These are phyloP conservation scores for Talaromyces proteolyticus DNA, from an alignment of 495 filamentous ascomycete genomes.

Conservation along the genomic window DNA sequence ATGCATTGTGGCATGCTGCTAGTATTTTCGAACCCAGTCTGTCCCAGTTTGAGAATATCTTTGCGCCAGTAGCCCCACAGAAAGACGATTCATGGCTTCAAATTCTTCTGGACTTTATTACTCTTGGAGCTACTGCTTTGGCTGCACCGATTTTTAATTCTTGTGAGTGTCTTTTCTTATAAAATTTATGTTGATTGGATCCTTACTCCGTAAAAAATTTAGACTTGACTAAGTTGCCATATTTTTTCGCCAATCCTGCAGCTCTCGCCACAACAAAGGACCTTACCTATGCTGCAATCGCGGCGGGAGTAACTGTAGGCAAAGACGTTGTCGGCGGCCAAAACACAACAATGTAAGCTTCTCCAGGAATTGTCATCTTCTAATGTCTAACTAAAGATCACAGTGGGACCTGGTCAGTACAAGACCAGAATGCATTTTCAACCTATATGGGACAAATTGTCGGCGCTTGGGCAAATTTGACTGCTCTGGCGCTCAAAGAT, in stretches of 20 bases:
- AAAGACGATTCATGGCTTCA: conserved; percentile 13
- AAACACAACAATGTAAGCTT: too few species aligned
- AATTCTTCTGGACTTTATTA: conserved; percentile 17
- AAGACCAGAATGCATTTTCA: too few species aligned
- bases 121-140: conserved; percentile 11
- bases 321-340: too few species aligned
- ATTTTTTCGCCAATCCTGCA: too few species aligned
- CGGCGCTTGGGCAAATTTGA: conserved; percentile 14
- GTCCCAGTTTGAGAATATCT: conserved; percentile 19
- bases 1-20: background rate
- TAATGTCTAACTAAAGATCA: too few species aligned
- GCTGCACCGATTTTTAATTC: conserved; percentile 17
- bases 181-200: background rate
- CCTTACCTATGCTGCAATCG: too few species aligned
- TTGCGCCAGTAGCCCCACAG: conserved; percentile 20
- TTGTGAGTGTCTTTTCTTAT: background rate
- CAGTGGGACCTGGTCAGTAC: too few species aligned
- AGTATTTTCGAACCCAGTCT: background rate
- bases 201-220: too few species aligned
- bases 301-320: too few species aligned
- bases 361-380: too few species aligned
- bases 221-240: background rate
- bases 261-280: too few species aligned
- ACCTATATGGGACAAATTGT: too few species aligned
- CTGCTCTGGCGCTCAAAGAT: background rate